These are phyloP conservation scores for Cercospora sp. DNA, from an alignment of 2,329 filamentous ascomycete genomes.

Conservation along the genomic window DNA sequence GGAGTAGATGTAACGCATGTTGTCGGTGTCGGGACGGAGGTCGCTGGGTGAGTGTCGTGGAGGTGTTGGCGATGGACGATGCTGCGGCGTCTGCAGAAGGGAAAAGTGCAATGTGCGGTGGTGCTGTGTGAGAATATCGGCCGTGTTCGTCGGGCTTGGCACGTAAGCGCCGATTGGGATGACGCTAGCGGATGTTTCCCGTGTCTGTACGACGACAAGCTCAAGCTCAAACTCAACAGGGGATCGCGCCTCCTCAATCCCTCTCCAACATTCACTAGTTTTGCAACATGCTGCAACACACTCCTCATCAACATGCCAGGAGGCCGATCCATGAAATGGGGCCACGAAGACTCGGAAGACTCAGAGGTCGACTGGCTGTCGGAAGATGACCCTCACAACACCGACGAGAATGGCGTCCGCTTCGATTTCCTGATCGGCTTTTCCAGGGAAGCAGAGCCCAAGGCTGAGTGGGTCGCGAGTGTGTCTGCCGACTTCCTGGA, in stretches of 20 bases:
- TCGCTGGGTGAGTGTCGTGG: constrained; percentile 12
- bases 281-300: not conserved
- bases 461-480: not conserved
- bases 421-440: not conserved
- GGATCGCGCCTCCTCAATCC: not conserved
- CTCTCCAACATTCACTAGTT: not conserved
- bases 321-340: not conserved
- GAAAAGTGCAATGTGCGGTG: not conserved
- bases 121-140: not conserved
- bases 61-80: constrained; percentile 7
- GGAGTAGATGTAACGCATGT: constrained; percentile 99
- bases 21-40: constrained; percentile 50
- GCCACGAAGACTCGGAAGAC: not conserved
- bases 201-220: not conserved
- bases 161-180: not conserved
- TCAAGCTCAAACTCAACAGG: not conserved
- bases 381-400: not conserved
- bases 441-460: not conserved
- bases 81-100: constrained; percentile 9
- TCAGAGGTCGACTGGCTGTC: not conserved
- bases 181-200: constrained; percentile 2
- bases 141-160: constrained; percentile 1
- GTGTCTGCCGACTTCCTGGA: not conserved
- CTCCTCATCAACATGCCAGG: not conserved
- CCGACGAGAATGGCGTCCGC: not conserved